Evolutionary conservation across 169 alveolate genomes (phyloP), one percentile per base, ranked within the genome.

Genomic region (Theileria sp.): DNA sequence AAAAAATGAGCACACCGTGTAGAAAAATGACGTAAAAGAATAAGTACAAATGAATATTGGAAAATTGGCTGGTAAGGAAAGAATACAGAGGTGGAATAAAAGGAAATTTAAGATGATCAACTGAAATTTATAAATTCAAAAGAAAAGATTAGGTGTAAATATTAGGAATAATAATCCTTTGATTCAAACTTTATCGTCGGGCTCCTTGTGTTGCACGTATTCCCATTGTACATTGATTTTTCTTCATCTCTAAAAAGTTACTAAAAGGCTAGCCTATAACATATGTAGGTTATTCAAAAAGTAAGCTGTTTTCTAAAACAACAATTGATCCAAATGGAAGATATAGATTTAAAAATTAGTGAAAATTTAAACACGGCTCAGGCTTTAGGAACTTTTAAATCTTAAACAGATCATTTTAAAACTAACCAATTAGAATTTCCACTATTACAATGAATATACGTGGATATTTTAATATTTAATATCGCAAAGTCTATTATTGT

Each of bases 171-270:
- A 64, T 64, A 64, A 64, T n/a, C 17, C 38, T 64, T 38, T 21
- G 72, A 64, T 64, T 64, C 32, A 15, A 64, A 26, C 23, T 23
- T n/a, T 64, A 30, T 64, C 54, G 72, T 64, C 72, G 72, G 72
- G 72, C 44, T 64, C 34, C 32, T 64, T 64, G 72, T 64, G 72
- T 64, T 64, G 72, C 72, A 64, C 72, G 72, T 64, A 64, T 64
- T 64, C 72, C 72, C 72, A 64, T 64, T 21, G 50, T 64, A 64
- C 34, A n/a, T n/a, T 64, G 32, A n/a, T 64, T 64, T 64, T 21
- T n/a, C 72, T 64, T 64, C 72, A 64, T n/a, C 72, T 15, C 44
- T 7, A 1, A 64, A 15, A 64, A 30, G 32, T 64, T 64, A 64
- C 72, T n/a, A 64, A 15, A 28, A 23, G 12, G 38, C 72, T 38